Conservation (phyloP, 768 basidiomycete species). For the Postia placenta region DNA sequence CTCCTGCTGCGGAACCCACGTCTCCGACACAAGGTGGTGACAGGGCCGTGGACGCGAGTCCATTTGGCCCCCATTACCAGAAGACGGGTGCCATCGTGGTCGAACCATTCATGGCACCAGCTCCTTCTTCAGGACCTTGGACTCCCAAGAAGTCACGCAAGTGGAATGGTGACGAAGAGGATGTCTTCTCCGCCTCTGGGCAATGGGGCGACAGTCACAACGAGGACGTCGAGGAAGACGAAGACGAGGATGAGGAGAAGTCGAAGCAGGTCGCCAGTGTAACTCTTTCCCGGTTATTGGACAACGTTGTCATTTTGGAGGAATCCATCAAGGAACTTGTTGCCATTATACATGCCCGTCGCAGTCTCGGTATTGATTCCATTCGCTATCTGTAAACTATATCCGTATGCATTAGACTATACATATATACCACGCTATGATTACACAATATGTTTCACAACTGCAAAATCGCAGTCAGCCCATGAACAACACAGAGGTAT, state of each 20-base stretch:
- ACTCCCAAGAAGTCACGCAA: conserved; percentile 42
- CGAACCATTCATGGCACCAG: conserved; percentile 60
- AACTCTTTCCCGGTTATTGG: conserved; percentile 78
- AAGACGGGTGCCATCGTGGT: conserved; percentile 66
- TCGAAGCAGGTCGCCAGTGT: conserved; percentile 36
- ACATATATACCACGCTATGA: neutral
- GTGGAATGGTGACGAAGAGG: conserved; percentile 62
- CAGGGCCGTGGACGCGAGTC: conserved; percentile 55
- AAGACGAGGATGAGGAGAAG: conserved; percentile 25
- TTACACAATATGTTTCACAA: too few relatives aligned
- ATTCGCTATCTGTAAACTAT: conserved; percentile 57
- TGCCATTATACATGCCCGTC: conserved; percentile 77
- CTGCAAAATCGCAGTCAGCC: too few relatives aligned
- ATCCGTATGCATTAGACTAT: neutral
- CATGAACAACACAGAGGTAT: too few relatives aligned
- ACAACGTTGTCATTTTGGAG: conserved; percentile 92
- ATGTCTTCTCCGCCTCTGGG: conserved; percentile 52
- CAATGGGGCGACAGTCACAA: conserved; percentile 38
- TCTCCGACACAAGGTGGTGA: conserved; percentile 37
- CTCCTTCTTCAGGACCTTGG: conserved; percentile 61
- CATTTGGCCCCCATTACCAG: conserved; percentile 82
- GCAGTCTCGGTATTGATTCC: conserved; percentile 80
- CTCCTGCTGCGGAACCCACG: conserved; percentile 33
- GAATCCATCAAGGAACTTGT: conserved; percentile 92
- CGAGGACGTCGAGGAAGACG: conserved; percentile 25